Base-by-base conservation (phyloP, 805 yeast species). In the Ogataea saltuana region DNA sequence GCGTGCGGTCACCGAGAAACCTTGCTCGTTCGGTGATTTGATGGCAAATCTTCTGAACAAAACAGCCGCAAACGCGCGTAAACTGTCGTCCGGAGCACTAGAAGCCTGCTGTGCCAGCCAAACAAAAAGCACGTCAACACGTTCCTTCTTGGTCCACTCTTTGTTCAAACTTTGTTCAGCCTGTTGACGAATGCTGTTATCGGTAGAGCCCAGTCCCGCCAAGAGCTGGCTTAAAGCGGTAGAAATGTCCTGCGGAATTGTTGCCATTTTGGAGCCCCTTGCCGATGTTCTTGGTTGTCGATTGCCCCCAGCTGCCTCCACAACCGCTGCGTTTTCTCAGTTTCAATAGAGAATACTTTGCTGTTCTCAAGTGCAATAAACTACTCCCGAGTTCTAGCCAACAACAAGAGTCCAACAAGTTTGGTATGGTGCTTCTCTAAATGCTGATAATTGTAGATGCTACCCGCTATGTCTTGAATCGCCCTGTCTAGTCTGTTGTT, bases 11-110 rank as follows among this genome's bases (percentile, higher is more conserved):
- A 85, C 83, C 19, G 79, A 74, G 38, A 72, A 65, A 28, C 74
- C 76, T 48, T 76, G 71, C 26, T 75, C 76, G 49, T 82, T 81
- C 5, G 97, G 96, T 4, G 88, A 77, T 56, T 82, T 81, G 45
- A 84, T 76, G 6, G 96, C 89, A 51, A 88, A 76, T 58, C 97
- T 80, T 63, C 99, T 77, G 63, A 93, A 88, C 45, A 93, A 67
- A 21, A 93, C 97, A 2, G 97, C 95, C 12, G 93, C 74, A 57
- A 89, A 82, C 0, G 91, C 79, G 45, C 78, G 71, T 5, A 76
- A 64, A n/a, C 76, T 70, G 35, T 81, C 81, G 50, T 75, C 75
- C n/a, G 71, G 67, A 9, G 90, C 87, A 26, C 55, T 58, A 3
- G 82, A 74, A 3, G 96, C 81, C 56, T 84, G 90, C 60, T 85